Base-by-base conservation (phyloP, 805 yeast species). In the Yueomyces sinensis region DNA sequence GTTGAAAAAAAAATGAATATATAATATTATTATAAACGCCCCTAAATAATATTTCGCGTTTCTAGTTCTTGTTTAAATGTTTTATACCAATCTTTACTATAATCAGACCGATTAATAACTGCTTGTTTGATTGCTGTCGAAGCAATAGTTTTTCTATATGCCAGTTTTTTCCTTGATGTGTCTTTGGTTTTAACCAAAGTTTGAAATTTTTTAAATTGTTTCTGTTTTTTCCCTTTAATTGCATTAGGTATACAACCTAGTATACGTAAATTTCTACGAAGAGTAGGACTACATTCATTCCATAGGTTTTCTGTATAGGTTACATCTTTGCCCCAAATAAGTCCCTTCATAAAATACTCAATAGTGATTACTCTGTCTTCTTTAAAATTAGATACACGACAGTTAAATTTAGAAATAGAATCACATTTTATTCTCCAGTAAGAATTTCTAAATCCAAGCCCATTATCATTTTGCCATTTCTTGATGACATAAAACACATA, bases 51-150 rank as follows among this genome's bases (percentile, higher is more conserved):
- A n/a, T n/a, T n/a, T n/a, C n/a, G n/a, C n/a, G n/a, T n/a, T n/a
- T n/a, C n/a, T n/a, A n/a, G n/a, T 24, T 60, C 65, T 3, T 43
- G 33, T 30, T 49, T 52, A 27, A 62, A 34, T 3, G 59, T 52
- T 1, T 30, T 37, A 32, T 53, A 54, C 33, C 50, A 54, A 30
- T 59, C 55, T 13, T 49, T 40, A 1, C 53, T 56, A 37, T 59
- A 59, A 1, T 54, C 50, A 2, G 53, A 35, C 33, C 59, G 47
- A 20, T 53, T 44, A 13, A 43, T 39, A 53, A 58, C 50, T 38
- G 48, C 52, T 35, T 40, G 46, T 25, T 44, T 44, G 5, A 52
- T 17, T 1, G 59, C 54, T 25, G 47, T 41, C 14, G 36, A 35
- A 19, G 41, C 32, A n/a, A 47, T 44, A 22, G 44, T 34, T 22